Evolutionary conservation across 257 asterid species (phyloP), one percentile per base, ranked within the genome.

Genomic region (Voacanga thouarsii): DNA sequence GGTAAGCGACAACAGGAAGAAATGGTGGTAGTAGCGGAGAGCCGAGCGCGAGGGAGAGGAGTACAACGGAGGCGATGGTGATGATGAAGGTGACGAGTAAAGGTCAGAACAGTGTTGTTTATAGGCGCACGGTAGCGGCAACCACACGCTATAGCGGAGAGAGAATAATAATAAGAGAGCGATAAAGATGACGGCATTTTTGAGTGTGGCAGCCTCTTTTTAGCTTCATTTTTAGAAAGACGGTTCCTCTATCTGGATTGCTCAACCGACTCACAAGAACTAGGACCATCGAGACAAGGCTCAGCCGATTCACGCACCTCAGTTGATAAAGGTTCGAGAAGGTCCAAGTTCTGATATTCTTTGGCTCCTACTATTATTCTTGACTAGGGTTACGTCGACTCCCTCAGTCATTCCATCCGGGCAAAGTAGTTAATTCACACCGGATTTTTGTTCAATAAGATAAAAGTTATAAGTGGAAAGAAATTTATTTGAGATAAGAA

Each of bases 91-190:
- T 47, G 80, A n/a, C 71, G 50, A 70, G 83, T 65, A 82, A 78
- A 72, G 81, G 51, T n/a, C 21, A 66, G 63, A 39, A 65, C 72
- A 86, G 79, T 44, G 78, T 45, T 69, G n/a, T 75, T 59, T 3
- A 82, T 81, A 66, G 92, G 94, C 87, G 92, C 81, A 87, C 87
- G 86, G 80, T 88, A 86, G 91, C 88, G 82, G 83, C 82, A 83
- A 79, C 82, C 79, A 61, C 69, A 83, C 83, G 87, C 84, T 61
- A 86, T 37, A 26, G 68, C 77, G 19, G 82, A 74, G 68, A 72
- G 21, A 9, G 79, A 59, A 30, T 69, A 59, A 77, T 64, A 75
- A 53, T 59, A 50, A 3, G 80, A 66, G 7, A 75, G 55, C 3
- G 79, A 39, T 12, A 75, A 65, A 45, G 75, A 60, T 19, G 78